Conservation (phyloP, 2,329 filamentous ascomycete species). For the Alternaria burnsii region DNA sequence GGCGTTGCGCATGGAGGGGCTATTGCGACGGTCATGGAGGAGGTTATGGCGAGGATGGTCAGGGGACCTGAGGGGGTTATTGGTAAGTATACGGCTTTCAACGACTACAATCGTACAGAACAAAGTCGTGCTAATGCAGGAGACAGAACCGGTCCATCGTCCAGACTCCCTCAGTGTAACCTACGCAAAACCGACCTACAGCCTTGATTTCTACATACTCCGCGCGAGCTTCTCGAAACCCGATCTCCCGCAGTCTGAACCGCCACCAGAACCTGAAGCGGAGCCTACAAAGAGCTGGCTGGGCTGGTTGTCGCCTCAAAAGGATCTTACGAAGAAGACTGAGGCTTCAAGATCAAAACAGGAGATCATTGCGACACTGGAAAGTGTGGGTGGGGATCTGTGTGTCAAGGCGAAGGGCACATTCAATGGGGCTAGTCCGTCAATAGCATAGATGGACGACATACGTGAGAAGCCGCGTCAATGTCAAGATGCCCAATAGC, state of each 20-base stretch:
- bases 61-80: conserved; percentile 57
- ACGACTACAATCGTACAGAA: background rate
- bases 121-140: background rate
- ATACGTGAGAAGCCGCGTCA: background rate
- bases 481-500: conserved; percentile 9
- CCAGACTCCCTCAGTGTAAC: conserved; percentile 59
- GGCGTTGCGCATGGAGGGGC: conserved; percentile 75
- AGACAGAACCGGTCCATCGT: conserved; percentile 35
- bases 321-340: conserved; percentile 57
- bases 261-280: conserved; percentile 33
- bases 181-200: conserved; percentile 69
- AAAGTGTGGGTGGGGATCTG: conserved; percentile 63
- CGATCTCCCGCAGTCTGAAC: conserved; percentile 33
- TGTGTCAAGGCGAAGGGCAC: conserved; percentile 50
- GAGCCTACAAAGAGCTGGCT: conserved; percentile 41
- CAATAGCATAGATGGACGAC: background rate
- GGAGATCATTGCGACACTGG: conserved; percentile 64
- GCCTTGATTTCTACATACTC: conserved; percentile 71
- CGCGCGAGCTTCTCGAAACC: conserved; percentile 55
- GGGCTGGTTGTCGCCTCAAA: conserved; percentile 43
- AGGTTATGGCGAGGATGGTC: conserved; percentile 72
- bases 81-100: conserved; percentile 29
- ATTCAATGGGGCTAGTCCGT: background rate
- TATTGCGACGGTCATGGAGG: conserved; percentile 73
- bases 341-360: conserved; percentile 15